Percentiles rank a stretch among this genome's conserved stretches.
Conservation (phyloP, 2,329 filamentous ascomycete species). For the Aspergillus sergii region DNA sequence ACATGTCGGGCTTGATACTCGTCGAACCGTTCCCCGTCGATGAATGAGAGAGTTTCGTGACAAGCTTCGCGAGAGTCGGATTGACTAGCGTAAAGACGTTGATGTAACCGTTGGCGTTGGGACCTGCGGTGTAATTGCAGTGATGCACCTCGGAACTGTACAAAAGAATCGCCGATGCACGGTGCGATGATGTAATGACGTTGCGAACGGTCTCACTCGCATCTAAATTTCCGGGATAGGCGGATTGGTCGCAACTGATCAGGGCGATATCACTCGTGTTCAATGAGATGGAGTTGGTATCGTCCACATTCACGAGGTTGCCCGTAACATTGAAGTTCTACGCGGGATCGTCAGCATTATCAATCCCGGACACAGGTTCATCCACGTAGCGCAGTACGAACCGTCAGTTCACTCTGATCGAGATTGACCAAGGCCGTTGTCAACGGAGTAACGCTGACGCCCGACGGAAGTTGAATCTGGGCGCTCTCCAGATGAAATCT, state of each 20-base stretch:
- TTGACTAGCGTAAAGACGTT: constrained; percentile 42
- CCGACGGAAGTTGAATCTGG: constrained; percentile 22
- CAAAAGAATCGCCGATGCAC: constrained; percentile 39
- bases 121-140: constrained; percentile 38
- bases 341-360: constrained; percentile 10
- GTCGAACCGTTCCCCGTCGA: constrained; percentile 24
- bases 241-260: constrained; percentile 44
- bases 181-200: constrained; percentile 31
- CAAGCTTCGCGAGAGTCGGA: constrained; percentile 12
- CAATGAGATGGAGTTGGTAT: constrained; percentile 31
- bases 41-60: constrained; percentile 25
- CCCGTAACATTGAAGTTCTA: constrained; percentile 34
- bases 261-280: constrained; percentile 38
- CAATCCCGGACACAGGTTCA: not conserved
- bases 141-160: constrained; percentile 43
- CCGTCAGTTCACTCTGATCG: constrained; percentile 23
- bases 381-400: constrained; percentile 17
- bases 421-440: constrained; percentile 26
- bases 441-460: constrained; percentile 29
- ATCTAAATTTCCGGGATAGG: constrained; percentile 42
- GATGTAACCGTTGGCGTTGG: constrained; percentile 24
- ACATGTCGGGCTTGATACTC: constrained; percentile 38
- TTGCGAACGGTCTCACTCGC: constrained; percentile 37
- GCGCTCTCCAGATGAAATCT: constrained; percentile 28
- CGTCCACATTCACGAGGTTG: constrained; percentile 30